A percentile compares a stretch with the other conserved stretches of the same genome.
Conservation (phyloP, 2,329 filamentous ascomycete genomes). For the Domatiomyces globalis region DNA sequence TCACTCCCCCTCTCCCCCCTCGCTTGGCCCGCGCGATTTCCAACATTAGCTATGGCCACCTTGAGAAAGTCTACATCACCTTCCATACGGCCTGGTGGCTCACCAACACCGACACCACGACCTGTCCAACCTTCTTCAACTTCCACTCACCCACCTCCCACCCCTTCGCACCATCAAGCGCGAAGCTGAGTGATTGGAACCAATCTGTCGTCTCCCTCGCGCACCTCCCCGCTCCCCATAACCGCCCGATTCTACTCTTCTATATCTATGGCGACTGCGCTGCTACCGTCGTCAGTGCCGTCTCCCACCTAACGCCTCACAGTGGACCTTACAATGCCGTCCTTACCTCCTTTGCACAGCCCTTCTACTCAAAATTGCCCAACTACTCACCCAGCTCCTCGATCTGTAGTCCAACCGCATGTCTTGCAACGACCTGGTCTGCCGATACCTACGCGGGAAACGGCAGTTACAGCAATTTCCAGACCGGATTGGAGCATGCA, state of each 20-base stretch:
- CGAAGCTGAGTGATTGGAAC: slow-evolving; percentile 39
- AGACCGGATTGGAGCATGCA: slow-evolving; percentile 54
- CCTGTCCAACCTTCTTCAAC: slow-evolving; percentile 54
- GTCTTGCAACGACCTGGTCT: slow-evolving; percentile 63
- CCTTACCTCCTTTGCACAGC: slow-evolving; percentile 54
- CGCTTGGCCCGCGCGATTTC: slow-evolving; percentile 33
- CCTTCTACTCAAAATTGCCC: slow-evolving; percentile 64
- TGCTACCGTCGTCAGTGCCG: slow-evolving; percentile 20
- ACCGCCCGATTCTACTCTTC: slow-evolving; percentile 75
- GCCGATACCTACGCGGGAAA: slow-evolving; percentile 65
- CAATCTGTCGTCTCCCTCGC: slow-evolving; percentile 67
- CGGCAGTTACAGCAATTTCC: slow-evolving; percentile 78
- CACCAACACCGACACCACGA: slow-evolving; percentile 17
- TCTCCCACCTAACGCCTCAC: slow-evolving; percentile 22
- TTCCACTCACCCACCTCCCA: slow-evolving; percentile 55
- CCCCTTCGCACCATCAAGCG: slow-evolving; percentile 24
- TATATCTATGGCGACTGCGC: slow-evolving; percentile 39
- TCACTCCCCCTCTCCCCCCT: slow-evolving; percentile 31
- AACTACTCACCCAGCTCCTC: slow-evolving; percentile 43
- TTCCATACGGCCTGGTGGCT: slow-evolving; percentile 67
- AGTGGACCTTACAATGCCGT: slow-evolving; percentile 38
- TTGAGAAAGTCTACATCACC: slow-evolving; percentile 43
- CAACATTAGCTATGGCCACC: slow-evolving; percentile 33
- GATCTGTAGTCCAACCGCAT: slow-evolving; percentile 47
- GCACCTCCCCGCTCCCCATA: slow-evolving; percentile 41